Conservation (phyloP, 2,329 filamentous ascomycete species). For the Colletotrichum chrysophilum region DNA sequence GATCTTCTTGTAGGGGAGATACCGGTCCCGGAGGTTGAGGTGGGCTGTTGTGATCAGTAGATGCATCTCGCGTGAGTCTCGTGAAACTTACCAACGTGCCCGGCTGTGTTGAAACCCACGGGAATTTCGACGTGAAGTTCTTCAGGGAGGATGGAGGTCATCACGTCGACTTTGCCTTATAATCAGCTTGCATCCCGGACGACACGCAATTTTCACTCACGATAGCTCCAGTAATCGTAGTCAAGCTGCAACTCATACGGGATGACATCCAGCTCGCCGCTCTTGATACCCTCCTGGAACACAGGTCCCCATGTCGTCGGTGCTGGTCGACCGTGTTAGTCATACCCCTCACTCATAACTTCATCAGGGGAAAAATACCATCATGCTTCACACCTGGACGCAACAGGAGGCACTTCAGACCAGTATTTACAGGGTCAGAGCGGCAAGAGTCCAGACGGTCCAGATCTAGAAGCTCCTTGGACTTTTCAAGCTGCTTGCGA, state of each 20-base stretch:
- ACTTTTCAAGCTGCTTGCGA: slow-evolving; percentile 68
- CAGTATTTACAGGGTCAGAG: slow-evolving; percentile 65
- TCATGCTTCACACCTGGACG: slow-evolving; percentile 59
- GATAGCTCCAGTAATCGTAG: slow-evolving; percentile 87
- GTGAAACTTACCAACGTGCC: slow-evolving; percentile 73
- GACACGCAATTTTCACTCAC: slow-evolving; percentile 47
- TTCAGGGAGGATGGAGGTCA: slow-evolving; percentile 80
- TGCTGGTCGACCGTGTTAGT: slow-evolving; percentile 44
- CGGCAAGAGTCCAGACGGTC: slow-evolving; percentile 69
- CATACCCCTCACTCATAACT: background rate
- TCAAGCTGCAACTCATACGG: slow-evolving; percentile 78
- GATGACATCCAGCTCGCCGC: slow-evolving; percentile 71
- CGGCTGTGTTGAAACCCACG: slow-evolving; percentile 84
- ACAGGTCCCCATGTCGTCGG: slow-evolving; percentile 77
- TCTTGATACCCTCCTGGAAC: slow-evolving; percentile 71
- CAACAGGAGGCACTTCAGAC: slow-evolving; percentile 67
- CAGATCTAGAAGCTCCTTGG: slow-evolving; percentile 68
- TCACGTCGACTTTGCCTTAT: slow-evolving; percentile 72
- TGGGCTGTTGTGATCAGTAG: slow-evolving; percentile 63
- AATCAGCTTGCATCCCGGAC: background rate
- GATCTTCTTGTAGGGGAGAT: slow-evolving; percentile 83
- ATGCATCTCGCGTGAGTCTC: slow-evolving; percentile 22
- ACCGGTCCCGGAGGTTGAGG: slow-evolving; percentile 84
- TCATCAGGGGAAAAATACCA: slow-evolving; percentile 38
- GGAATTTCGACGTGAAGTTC: slow-evolving; percentile 82